Base-by-base conservation (phyloP, 2,329 filamentous ascomycete species). In the Fonsecaea nubica region DNA sequence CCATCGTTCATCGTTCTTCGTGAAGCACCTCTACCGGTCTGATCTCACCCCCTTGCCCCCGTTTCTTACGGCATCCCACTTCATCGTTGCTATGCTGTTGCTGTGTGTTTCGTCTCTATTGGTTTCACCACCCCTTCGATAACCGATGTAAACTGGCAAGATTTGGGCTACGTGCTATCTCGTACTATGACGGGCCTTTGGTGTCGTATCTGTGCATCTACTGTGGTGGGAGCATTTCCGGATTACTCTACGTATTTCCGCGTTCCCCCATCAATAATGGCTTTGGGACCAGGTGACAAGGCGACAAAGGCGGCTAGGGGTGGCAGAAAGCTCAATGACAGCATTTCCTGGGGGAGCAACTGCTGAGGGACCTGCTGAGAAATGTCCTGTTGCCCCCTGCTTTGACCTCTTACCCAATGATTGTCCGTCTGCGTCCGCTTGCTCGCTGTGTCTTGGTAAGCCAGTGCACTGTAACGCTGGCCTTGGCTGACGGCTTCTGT, bases 21-120 rank as follows among this genome's bases (percentile, higher is more conserved):
- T 59, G 58, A 36, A 13, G 36, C 36, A 15, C 40, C n/a, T 30
- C 38, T 52, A 4, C 13, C 25, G 8, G 50, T 52, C 58, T 65
- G 58, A 61, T 62, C 58, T 63, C 8, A 63, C 55, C 36, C 38
- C 32, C 55, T 25, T 30, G 21, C 53, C 32, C 52, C 45, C 40
- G 30, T 50, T 53, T 65, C 63, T 65, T 65, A 65, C 63, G 57
- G 62, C 50, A 65, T 48, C 63, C 38, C 30, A 9, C n/a, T 58
- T 60, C 48, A 36, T 55, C 40, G 33, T 21, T 30, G 35, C 40
- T 33, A 12, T 48, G 5, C 32, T 25, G 50, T 57, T 63, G n/a
- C 18, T 30, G 33, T 25, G 25, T 52, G 58, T 62, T 62, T 50
- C 45, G 40, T 62, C 30, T 62, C 48, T 38, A 62, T 50, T 48